phyloP scores from a whole-genome alignment of 305 asterid species.

The Fraxinus greggii region DNA sequence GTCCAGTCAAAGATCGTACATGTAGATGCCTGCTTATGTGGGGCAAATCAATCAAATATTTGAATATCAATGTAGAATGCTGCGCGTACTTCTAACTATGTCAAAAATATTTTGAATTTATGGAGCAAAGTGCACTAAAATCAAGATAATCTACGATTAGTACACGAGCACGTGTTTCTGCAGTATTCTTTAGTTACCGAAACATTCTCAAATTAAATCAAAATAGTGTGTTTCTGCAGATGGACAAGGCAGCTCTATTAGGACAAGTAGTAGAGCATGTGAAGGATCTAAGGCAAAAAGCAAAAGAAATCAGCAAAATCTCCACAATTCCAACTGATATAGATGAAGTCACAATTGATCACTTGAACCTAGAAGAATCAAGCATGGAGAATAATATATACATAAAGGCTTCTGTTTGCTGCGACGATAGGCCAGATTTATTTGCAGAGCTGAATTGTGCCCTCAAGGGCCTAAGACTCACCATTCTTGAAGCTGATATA shows the following conservation, averaged over 20 bases:
- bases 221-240: slow-evolving; percentile 34
- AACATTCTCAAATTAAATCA: background rate
- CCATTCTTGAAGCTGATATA: slow-evolving; percentile 53
- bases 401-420: slow-evolving; percentile 63
- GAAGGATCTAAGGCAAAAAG: slow-evolving; percentile 57
- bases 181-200: background rate
- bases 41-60: background rate
- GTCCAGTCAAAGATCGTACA: background rate
- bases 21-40: background rate
- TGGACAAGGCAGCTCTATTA: slow-evolving; percentile 46
- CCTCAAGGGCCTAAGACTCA: slow-evolving; percentile 44
- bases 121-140: background rate
- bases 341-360: slow-evolving; percentile 58
- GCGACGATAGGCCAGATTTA: slow-evolving; percentile 74
- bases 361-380: slow-evolving; percentile 17
- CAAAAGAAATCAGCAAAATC: slow-evolving; percentile 47
- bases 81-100: background rate
- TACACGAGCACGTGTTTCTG: background rate
- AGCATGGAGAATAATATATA: slow-evolving; percentile 15
- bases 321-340: slow-evolving; percentile 58
- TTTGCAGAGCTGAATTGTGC: slow-evolving; percentile 64
- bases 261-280: slow-evolving; percentile 63
- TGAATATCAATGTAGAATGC: background rate
- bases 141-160: background rate
- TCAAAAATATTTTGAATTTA: background rate